A percentile compares a stretch with the other conserved stretches of the same genome.
These are phyloP conservation scores for Yamadazyma oceani DNA, from an alignment of 1,139 yeast genomes.

Conservation along the genomic window DNA sequence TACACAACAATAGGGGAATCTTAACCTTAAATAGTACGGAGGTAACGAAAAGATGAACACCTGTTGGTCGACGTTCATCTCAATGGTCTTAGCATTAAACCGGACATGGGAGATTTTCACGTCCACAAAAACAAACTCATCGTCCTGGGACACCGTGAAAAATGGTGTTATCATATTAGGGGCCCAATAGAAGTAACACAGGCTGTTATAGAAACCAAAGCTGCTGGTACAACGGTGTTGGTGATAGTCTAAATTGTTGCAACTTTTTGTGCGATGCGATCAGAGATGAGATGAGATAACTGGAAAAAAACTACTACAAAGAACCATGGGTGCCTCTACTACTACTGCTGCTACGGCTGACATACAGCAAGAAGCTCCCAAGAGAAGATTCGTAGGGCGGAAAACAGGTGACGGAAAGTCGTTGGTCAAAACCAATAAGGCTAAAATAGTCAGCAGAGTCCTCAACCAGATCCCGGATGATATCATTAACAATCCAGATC, in stretches of 20 bases:
- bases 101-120: constrained; percentile 64
- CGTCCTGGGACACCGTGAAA: constrained; percentile 76
- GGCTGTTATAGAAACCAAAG: not conserved
- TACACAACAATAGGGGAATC: constrained; percentile 66
- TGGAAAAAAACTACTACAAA: too few species aligned
- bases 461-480: constrained; percentile 91
- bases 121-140: constrained; percentile 60
- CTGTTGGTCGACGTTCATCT: constrained; percentile 71
- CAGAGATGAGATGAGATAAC: not conserved
- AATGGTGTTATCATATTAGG: constrained; percentile 80
- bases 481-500: constrained; percentile 71
- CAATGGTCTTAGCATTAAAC: constrained; percentile 68
- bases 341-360: too few species aligned
- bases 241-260: too few species aligned
- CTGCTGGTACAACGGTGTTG: too few species aligned
- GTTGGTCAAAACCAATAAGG: constrained; percentile 26
- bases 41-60: constrained; percentile 79
- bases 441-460: constrained; percentile 52
- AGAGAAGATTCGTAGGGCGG: constrained; percentile 38
- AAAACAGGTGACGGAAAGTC: constrained; percentile 20
- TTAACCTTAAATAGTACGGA: constrained; percentile 82
- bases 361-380: constrained; percentile 14
- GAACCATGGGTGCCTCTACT: too few species aligned
- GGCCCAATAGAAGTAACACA: too few species aligned
- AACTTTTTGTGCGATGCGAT: constrained; percentile 2